Conservation (phyloP, 2,329 filamentous ascomycete species). For the Phyllosticta citribraziliensis region DNA sequence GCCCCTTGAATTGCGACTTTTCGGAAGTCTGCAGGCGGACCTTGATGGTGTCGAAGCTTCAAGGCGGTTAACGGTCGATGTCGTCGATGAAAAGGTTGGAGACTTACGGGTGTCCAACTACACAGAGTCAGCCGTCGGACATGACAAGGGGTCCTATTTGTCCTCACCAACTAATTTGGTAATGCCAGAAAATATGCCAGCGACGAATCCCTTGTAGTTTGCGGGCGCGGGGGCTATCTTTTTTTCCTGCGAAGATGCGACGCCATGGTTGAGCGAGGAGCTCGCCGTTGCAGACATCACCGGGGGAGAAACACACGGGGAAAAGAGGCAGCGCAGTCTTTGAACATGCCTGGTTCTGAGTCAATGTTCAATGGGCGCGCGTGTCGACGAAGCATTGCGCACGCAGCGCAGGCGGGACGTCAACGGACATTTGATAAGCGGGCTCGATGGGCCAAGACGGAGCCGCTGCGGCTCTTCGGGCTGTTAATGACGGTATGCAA, state of each 20-base stretch:
- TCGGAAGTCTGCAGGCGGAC: conserved; percentile 86
- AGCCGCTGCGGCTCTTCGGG: background rate
- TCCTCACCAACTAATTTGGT: conserved; percentile 71
- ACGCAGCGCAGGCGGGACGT: background rate
- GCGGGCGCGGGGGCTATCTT: conserved; percentile 27
- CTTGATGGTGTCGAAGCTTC: conserved; percentile 88
- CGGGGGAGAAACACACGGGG: background rate
- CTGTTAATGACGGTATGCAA: background rate
- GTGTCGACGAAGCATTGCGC: background rate
- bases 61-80: background rate
- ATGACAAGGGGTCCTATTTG: background rate
- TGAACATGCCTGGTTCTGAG: background rate
- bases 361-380: background rate
- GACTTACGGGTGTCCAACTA: conserved; percentile 51
- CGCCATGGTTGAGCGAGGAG: conserved; percentile 17
- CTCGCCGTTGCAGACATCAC: conserved; percentile 27
- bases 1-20: conserved; percentile 68
- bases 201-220: conserved; percentile 93
- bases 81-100: background rate
- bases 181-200: conserved; percentile 89
- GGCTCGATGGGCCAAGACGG: background rate
- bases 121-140: conserved; percentile 10
- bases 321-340: background rate
- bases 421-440: background rate
- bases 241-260: conserved; percentile 19